Evolutionary conservation across 2,329 filamentous ascomycete genomes (phyloP), one percentile per base, ranked within the genome.

Genomic region (Penicillium sp.): DNA sequence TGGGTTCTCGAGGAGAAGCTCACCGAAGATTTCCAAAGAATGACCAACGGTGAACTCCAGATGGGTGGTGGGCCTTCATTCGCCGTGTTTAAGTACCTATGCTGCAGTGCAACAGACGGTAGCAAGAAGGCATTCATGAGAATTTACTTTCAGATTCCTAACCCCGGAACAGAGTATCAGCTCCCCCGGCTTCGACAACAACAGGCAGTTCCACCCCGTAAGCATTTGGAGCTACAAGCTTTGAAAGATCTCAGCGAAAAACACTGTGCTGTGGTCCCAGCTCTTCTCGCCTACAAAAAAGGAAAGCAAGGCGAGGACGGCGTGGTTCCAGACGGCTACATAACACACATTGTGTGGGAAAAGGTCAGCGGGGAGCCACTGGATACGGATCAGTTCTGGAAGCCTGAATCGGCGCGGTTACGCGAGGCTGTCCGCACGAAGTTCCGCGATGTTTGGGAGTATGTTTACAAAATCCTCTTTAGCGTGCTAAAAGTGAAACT

Each of bases 1-100:
- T 42, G 40, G 40, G 13, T 33, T 33, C 18, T 42, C 29, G 40
- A 41, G 40, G 40, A 41, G 40, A 41, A 33, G 13, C 40, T 41
- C 13, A 41, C 27, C 8, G 37, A 39, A 22, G n/a, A 39, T 28
- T 14, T 39, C 22, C 22, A 25, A n/a, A 22, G 12, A 37, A 9
- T 25, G 4, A 37, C 35, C 18, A 25, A 13, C 1, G 12, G 35
- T 22, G 12, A 37, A 25, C 18, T 37, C 9, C 12, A 37, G 12
- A 1, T n/a, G 13, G 38, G 38, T 9, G 27, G 7, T 12, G 38
- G 38, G 8, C 27, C 38, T 30, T 18, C 27, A 14, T 41, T 41
- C 7, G 38, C 38, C 16, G 16, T 41, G 12, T 22, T n/a, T 16
- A 41, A n/a, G 13, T 41, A 41, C 16, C 12, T 41, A 11, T 41